Base-by-base conservation (phyloP, 2,329 filamentous ascomycete genomes). In the Arthrobotrys conoides region DNA sequence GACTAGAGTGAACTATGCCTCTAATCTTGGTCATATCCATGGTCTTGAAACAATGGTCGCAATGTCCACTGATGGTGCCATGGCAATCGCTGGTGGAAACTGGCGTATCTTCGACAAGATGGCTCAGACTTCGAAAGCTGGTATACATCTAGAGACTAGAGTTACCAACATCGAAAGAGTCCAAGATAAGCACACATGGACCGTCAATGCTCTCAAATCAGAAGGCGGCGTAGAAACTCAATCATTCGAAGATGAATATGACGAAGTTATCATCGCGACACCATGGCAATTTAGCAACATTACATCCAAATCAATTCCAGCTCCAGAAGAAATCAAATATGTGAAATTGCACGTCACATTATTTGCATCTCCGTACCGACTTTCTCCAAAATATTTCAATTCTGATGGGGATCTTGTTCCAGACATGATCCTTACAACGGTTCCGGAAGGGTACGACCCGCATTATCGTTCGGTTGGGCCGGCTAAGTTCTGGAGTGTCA, bases 81-180 rank as follows among this genome's bases (percentile, higher is more conserved):
- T 94, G 83, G 87, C 91, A 18, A 88, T 98, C 0, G 85, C 89
- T 14, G 94, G 94, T 5, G 96, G 96, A 0, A 99, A 98, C 84
- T 98, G 94, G 94, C 90, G 90, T 82, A 97, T 99, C 69, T 99
- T 99, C 83, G 88, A 91, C n/a, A 86, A 87, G 53, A 96, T 97
- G 92, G 86, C 95, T 0, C 87, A 88, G 44, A 85, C 86, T 0
- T 91, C 93, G 0, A 85, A 87, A 2, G 90, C 92, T 0, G 84
- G 86, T 0, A 80, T 94, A 4, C 85, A 86, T 46, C 86, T 92
- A 24, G 92, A 94, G 82, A 92, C 91, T 0, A 87, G 89, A 0
- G 91, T 97, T 0, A 86, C 87, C 0, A 86, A 86, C 3, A 89
- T 97, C 63, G 83, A 85, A 0, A 84, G 86, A 18, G 85, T 86